Evolutionary conservation across 257 asterid genomes (phyloP).

Genomic region (Solanum lycopersicoides): DNA sequence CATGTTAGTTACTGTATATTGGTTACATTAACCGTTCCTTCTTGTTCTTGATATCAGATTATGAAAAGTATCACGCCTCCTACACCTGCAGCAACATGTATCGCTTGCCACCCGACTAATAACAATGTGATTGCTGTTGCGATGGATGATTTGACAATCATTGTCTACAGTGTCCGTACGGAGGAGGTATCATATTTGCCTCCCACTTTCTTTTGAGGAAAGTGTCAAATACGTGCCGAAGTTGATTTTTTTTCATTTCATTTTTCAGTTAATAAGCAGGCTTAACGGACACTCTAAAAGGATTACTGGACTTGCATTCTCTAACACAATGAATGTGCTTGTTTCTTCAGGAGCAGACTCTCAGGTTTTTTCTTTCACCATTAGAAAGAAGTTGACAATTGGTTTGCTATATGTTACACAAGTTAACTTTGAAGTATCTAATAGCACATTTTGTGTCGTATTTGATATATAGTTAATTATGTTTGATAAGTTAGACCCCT

Average conservation of each 20-base stretch:
- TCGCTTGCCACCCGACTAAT: conserved; percentile 60
- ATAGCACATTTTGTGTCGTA: neutral
- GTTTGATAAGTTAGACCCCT: neutral
- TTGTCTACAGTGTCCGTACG: conserved; percentile 48
- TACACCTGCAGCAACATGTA: conserved; percentile 55
- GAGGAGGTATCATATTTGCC: conserved; percentile 26
- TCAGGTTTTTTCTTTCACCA: conserved; percentile 28
- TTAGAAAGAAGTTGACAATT: neutral
- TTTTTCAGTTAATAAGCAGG: conserved; percentile 34
- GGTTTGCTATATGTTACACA: neutral
- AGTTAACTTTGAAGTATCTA: neutral
- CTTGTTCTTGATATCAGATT: conserved; percentile 29
- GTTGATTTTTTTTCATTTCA: neutral
- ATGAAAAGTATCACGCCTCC: conserved; percentile 34
- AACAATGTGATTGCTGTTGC: conserved; percentile 64
- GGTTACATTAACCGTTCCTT: neutral
- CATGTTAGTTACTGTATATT: neutral
- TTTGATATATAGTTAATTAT: neutral
- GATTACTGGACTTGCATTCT: conserved; percentile 57
- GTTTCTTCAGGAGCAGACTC: conserved; percentile 53
- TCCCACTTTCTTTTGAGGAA: neutral
- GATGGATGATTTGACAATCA: conserved; percentile 56
- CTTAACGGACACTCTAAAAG: conserved; percentile 57
- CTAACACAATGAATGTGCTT: conserved; percentile 30
- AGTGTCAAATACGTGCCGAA: neutral